phyloP scores from a whole-genome alignment of 2,329 filamentous ascomycete species.

The Xylariales sp. region DNA sequence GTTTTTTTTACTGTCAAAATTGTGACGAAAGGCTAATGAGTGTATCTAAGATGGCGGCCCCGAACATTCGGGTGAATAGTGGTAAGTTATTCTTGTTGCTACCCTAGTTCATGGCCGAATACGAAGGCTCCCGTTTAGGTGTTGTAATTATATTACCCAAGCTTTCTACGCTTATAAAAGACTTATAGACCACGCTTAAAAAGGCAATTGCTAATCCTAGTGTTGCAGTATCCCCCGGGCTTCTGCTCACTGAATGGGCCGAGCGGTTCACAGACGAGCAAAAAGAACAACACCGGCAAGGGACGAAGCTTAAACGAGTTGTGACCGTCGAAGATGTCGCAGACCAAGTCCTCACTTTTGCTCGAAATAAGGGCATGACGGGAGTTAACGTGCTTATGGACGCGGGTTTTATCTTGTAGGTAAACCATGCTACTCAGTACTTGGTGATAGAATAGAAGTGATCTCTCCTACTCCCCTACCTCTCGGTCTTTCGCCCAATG shows the following conservation, averaged over 20 bases:
- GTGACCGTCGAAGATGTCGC: slow-evolving; percentile 68
- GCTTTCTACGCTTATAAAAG: not conserved
- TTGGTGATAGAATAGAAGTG: slow-evolving; percentile 5
- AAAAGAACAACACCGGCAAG: slow-evolving; percentile 64
- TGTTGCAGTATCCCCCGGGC: slow-evolving; percentile 27
- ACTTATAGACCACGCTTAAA: not conserved
- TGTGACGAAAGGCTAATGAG: slow-evolving; percentile 2
- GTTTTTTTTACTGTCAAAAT: not conserved
- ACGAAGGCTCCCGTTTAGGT: too few relatives aligned
- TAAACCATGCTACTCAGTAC: not conserved
- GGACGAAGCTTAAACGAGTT: slow-evolving; percentile 68
- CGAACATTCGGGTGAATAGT: slow-evolving; percentile 68
- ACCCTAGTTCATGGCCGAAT: not conserved
- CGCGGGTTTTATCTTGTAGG: slow-evolving; percentile 50
- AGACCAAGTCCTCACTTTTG: slow-evolving; percentile 63
- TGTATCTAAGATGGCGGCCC: slow-evolving; percentile 56
- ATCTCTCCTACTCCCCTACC: slow-evolving; percentile 60
- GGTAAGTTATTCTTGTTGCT: slow-evolving; percentile 50
- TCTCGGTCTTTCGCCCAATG: slow-evolving; percentile 66
- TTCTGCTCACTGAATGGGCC: slow-evolving; percentile 67
- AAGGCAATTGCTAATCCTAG: slow-evolving; percentile 9
- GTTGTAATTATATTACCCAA: not conserved
- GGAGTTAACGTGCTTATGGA: slow-evolving; percentile 65
- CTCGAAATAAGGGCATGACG: slow-evolving; percentile 61
- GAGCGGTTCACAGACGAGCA: slow-evolving; percentile 67